Evolutionary conservation across 768 basidiomycete species (phyloP).

Genomic region (Boletus reticulatus): DNA sequence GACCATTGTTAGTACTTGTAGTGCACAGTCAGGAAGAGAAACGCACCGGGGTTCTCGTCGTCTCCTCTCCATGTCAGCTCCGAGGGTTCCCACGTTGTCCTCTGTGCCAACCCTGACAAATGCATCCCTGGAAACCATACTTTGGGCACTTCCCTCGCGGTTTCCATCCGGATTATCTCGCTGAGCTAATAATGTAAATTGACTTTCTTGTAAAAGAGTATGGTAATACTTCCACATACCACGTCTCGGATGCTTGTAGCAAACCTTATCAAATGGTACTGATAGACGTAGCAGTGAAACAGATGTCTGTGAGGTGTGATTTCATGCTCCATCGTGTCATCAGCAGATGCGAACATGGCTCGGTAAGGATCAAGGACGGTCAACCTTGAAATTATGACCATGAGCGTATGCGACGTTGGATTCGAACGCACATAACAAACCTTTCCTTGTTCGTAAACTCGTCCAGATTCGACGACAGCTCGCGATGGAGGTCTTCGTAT

Average conservation of each 20-base stretch:
- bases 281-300: slow-evolving; percentile 74
- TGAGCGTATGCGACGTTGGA: neutral
- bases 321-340: slow-evolving; percentile 33
- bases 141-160: slow-evolving; percentile 35
- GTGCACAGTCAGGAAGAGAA: neutral
- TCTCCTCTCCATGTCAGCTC: slow-evolving; percentile 47
- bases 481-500: slow-evolving; percentile 36
- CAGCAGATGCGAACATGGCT: slow-evolving; percentile 41
- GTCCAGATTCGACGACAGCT: slow-evolving; percentile 39
- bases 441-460: slow-evolving; percentile 50
- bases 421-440: slow-evolving; percentile 36
- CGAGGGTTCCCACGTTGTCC: slow-evolving; percentile 45
- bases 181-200: slow-evolving; percentile 43
- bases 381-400: slow-evolving; percentile 32
- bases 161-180: slow-evolving; percentile 56
- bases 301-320: slow-evolving; percentile 64
- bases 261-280: slow-evolving; percentile 49
- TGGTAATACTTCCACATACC: slow-evolving; percentile 26
- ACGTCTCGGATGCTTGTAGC: slow-evolving; percentile 29
- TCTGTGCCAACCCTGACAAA: slow-evolving; percentile 36
- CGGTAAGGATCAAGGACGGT: slow-evolving; percentile 62
- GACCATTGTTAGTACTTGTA: neutral
- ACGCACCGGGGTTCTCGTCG: slow-evolving; percentile 66
- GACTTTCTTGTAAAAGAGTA: neutral
- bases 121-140: slow-evolving; percentile 57